Conservation (phyloP, 2,329 filamentous ascomycete species). For the Botryotinia convoluta region DNA sequence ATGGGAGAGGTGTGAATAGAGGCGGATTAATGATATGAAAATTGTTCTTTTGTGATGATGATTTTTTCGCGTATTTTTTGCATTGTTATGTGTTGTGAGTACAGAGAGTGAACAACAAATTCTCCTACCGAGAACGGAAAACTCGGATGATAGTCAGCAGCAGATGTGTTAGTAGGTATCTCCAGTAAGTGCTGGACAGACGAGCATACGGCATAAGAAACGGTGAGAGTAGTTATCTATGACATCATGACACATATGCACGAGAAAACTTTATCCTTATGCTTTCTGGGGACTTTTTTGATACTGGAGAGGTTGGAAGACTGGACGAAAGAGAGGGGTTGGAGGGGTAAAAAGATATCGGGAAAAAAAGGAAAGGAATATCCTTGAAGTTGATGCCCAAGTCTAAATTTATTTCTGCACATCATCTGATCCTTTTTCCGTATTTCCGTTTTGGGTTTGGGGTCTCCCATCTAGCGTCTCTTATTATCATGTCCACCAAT, state of each 20-base stretch:
- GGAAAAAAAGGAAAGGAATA: background rate
- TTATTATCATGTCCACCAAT: background rate
- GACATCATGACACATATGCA: background rate
- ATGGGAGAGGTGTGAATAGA: background rate
- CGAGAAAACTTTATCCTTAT: background rate
- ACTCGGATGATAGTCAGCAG: background rate
- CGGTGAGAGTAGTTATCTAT: background rate
- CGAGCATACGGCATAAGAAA: background rate
- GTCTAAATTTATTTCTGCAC: slow-evolving; percentile 2
- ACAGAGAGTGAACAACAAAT: background rate
- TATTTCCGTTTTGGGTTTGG: background rate
- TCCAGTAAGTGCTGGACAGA: background rate
- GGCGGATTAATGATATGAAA: slow-evolving; percentile 14
- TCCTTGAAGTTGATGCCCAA: background rate
- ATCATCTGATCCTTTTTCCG: background rate
- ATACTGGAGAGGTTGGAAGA: background rate
- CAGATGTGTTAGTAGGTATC: background rate
- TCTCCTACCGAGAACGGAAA: background rate
- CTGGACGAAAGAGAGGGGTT: background rate
- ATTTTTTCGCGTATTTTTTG: background rate
- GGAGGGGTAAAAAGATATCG: background rate
- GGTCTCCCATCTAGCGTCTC: background rate
- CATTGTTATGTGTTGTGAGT: background rate
- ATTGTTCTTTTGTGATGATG: slow-evolving; percentile 2
- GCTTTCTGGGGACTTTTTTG: background rate